A percentile compares a stretch with the other conserved stretches of the same genome.
These are phyloP conservation scores for Aspergillus incahuasiensis DNA, from an alignment of 495 filamentous ascomycete genomes.

Conservation along the genomic window DNA sequence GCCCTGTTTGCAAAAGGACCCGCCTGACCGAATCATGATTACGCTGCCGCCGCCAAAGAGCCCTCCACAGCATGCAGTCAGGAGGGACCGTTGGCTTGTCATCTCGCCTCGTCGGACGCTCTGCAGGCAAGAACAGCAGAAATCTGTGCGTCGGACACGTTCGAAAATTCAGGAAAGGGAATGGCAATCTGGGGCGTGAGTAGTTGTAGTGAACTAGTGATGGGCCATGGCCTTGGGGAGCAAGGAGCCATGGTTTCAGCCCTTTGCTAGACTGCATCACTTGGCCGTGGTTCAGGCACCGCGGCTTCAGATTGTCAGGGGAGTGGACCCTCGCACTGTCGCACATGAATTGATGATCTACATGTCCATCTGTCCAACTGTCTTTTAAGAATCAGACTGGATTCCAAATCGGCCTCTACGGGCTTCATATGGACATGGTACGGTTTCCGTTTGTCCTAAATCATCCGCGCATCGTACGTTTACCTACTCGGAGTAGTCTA, in stretches of 20 bases:
- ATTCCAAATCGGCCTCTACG: background rate
- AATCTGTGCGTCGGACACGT: background rate
- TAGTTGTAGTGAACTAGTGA: background rate
- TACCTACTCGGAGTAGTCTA: background rate
- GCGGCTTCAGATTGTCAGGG: slow-evolving; percentile 7
- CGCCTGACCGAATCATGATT: slow-evolving; percentile 22
- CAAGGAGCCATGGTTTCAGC: slow-evolving; percentile 20
- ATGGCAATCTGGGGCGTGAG: background rate
- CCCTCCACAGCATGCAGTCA: background rate
- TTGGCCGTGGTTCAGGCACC: slow-evolving; percentile 21
- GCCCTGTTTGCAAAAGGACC: slow-evolving; percentile 14
- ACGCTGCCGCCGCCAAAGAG: slow-evolving; percentile 1
- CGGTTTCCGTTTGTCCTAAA: background rate
- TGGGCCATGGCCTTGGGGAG: slow-evolving; percentile 12
- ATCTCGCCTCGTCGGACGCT: background rate
- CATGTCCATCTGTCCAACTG: background rate
- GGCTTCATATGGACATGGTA: background rate
- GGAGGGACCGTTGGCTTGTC: background rate
- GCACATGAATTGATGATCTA: background rate
- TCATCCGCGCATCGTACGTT: background rate
- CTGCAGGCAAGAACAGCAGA: background rate
- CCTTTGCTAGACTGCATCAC: background rate
- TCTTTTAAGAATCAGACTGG: too few species aligned
- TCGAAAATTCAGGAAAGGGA: background rate
- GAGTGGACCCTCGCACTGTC: background rate